Conservation (phyloP, 306 rosid species). For the Betula pendula region DNA sequence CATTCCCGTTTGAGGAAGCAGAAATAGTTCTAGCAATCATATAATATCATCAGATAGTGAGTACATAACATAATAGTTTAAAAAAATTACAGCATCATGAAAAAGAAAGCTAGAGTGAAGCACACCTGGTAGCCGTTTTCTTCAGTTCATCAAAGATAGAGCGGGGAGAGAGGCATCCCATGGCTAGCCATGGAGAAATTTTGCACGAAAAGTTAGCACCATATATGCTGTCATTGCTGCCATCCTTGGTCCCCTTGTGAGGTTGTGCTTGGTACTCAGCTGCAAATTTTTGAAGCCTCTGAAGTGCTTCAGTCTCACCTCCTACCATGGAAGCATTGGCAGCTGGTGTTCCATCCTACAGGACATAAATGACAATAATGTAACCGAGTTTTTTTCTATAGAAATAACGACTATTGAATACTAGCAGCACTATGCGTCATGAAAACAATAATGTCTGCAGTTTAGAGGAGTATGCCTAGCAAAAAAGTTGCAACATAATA, state of each 20-base stretch:
- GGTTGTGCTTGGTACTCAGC: slow-evolving; percentile 85
- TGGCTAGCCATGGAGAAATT: slow-evolving; percentile 94
- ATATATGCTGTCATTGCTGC: slow-evolving; percentile 61
- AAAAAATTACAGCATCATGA: not conserved
- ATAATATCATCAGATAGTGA: slow-evolving; percentile 23
- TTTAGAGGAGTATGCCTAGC: not conserved
- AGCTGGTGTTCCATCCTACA: slow-evolving; percentile 69
- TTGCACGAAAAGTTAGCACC: slow-evolving; percentile 98
- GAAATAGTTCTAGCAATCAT: slow-evolving; percentile 45
- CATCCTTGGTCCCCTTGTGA: slow-evolving; percentile 55
- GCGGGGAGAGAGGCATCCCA: slow-evolving; percentile 97
- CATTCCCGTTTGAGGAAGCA: slow-evolving; percentile 51
- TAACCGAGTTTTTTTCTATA: not conserved
- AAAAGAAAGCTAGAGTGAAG: slow-evolving; percentile 21
- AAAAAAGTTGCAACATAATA: not conserved
- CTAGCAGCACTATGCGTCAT: not conserved
- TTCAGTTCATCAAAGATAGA: slow-evolving; percentile 78
- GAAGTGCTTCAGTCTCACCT: slow-evolving; percentile 91
- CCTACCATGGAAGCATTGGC: slow-evolving; percentile 69
- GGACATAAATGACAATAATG: slow-evolving; percentile 29
- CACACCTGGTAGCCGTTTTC: slow-evolving; percentile 70
- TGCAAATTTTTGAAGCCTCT: slow-evolving; percentile 75
- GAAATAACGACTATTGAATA: no score
- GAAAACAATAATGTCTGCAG: not conserved
- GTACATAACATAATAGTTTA: slow-evolving; percentile 7